Evolutionary conservation across 2,329 filamentous ascomycete genomes (phyloP).

Genomic region (Nemania bipapillata): DNA sequence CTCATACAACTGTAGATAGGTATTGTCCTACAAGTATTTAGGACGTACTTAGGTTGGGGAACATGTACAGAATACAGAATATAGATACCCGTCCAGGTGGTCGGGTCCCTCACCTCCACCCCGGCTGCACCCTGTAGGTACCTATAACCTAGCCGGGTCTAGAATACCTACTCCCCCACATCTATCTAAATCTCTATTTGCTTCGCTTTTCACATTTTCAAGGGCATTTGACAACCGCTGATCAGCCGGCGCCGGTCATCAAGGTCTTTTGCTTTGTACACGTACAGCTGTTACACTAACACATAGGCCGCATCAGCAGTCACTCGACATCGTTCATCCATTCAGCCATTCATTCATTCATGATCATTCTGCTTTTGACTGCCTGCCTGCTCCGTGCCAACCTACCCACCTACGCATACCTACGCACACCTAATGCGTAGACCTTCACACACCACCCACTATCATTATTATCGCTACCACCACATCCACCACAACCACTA

Average conservation of each 20-base stretch:
- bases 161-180: constrained; percentile 34
- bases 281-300: constrained; percentile 19
- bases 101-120: constrained; percentile 12
- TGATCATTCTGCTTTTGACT: constrained; percentile 3
- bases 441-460: constrained; percentile 13
- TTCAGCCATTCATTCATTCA: too few relatives aligned
- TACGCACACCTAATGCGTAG: neutral
- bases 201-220: constrained; percentile 15
- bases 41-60: neutral
- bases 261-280: constrained; percentile 15
- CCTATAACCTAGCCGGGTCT: constrained; percentile 16
- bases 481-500: constrained; percentile 14
- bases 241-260: constrained; percentile 30
- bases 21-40: neutral
- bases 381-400: too few relatives aligned
- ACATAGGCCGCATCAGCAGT: constrained; percentile 11
- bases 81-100: constrained; percentile 21
- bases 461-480: constrained; percentile 12
- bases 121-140: neutral
- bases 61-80: too few relatives aligned
- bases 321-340: constrained; percentile 25
- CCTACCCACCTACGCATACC: neutral
- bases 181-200: constrained; percentile 18
- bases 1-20: too few relatives aligned
- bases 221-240: constrained; percentile 33